A percentile compares a stretch with the other conserved stretches of the same genome.
Evolutionary conservation across 73 alveolate species (phyloP).

Genomic region (Blepharisma stoltei): DNA sequence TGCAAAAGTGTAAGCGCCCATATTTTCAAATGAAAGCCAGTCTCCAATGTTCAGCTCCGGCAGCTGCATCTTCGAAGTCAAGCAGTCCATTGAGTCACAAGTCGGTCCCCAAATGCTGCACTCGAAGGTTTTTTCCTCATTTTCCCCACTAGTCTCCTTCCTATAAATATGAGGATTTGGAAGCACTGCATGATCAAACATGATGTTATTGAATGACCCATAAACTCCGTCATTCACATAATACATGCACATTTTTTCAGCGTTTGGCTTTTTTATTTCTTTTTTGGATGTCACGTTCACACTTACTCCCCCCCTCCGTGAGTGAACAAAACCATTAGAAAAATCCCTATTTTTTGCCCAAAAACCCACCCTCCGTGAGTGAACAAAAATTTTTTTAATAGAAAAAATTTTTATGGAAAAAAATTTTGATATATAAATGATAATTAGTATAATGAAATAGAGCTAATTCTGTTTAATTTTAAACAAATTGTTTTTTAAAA

Average conservation of each 20-base stretch:
- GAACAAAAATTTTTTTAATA: too few species aligned
- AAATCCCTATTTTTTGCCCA: too few species aligned
- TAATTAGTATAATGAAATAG: too few species aligned
- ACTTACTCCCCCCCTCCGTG: not conserved
- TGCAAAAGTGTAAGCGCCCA: slow-evolving; percentile 26
- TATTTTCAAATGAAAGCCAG: slow-evolving; percentile 17
- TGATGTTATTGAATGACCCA: not conserved
- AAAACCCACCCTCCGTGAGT: too few species aligned
- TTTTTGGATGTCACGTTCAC: not conserved
- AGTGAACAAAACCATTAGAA: too few species aligned
- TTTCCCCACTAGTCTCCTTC: not conserved
- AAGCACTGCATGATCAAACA: not conserved
- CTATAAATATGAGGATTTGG: not conserved
- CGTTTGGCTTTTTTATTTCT: not conserved
- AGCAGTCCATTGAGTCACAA: slow-evolving; percentile 26
- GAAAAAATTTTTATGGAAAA: too few species aligned
- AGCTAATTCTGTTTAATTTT: not conserved
- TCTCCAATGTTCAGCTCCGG: slow-evolving; percentile 30
- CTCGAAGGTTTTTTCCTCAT: not conserved
- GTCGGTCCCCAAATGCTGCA: slow-evolving; percentile 37
- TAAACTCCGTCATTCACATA: slow-evolving; percentile 31
- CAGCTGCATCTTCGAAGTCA: not conserved
- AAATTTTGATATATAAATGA: too few species aligned
- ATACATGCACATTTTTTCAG: slow-evolving; percentile 22
- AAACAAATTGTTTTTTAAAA: too few species aligned